Evolutionary conservation across 257 asterid genomes (phyloP).

Genomic region (Solanum virginianum): DNA sequence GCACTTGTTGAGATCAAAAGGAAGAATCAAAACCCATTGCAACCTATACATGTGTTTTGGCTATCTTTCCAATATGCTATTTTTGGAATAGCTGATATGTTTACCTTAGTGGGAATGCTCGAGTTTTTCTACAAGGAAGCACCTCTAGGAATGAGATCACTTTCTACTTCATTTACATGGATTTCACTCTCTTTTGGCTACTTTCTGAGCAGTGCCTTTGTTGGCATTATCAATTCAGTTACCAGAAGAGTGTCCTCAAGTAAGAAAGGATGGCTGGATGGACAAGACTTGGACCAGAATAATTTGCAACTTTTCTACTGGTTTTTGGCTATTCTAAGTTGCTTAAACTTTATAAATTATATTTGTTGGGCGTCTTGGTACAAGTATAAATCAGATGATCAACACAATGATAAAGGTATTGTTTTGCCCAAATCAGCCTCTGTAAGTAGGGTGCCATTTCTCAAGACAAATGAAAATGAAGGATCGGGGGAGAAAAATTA

Average conservation of each 20-base stretch:
- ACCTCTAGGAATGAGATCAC: slow-evolving; percentile 53
- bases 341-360: slow-evolving; percentile 45
- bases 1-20: slow-evolving; percentile 40
- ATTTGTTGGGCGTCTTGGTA: slow-evolving; percentile 62
- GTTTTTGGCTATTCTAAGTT: slow-evolving; percentile 47
- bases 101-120: slow-evolving; percentile 47
- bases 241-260: slow-evolving; percentile 29
- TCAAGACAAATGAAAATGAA: slow-evolving; percentile 5
- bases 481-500: neutral
- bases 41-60: slow-evolving; percentile 55
- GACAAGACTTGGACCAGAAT: slow-evolving; percentile 32
- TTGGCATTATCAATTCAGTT: slow-evolving; percentile 25
- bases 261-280: slow-evolving; percentile 44
- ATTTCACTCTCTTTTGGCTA: slow-evolving; percentile 49
- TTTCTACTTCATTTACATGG: slow-evolving; percentile 58
- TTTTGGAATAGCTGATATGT: slow-evolving; percentile 68
- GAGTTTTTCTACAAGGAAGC: slow-evolving; percentile 67
- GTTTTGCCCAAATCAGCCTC: neutral
- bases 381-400: slow-evolving; percentile 30
- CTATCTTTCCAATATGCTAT: slow-evolving; percentile 49
- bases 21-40: slow-evolving; percentile 5
- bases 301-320: slow-evolving; percentile 44
- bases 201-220: slow-evolving; percentile 45
- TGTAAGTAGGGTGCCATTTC: slow-evolving; percentile 14
- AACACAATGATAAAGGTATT: neutral